Base-by-base conservation (phyloP, 768 basidiomycete genomes). In the Psilocybe cubensis region DNA sequence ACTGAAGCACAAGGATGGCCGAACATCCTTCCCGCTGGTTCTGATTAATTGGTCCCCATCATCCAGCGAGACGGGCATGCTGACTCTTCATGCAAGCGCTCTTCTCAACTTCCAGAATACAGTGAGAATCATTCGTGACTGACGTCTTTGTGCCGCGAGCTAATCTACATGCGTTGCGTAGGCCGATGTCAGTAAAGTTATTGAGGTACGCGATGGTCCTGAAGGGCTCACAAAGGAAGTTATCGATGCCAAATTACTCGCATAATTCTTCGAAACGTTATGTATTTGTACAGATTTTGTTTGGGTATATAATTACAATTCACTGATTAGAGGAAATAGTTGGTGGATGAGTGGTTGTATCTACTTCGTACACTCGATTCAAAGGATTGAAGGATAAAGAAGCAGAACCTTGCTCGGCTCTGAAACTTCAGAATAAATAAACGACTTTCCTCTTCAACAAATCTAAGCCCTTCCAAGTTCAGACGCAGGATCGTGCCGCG, bases 21-120 rank as follows among this genome's bases (percentile, higher is more conserved):
- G 95, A 45, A 91, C 80, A 58, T 94, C 92, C 1, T 92, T 88
- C 63, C 94, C 94, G 1, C 77, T 97, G 10, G 86, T 92, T 11
- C 79, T 96, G 45, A 76, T 97, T 70, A 95, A 96, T 75, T 97
- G 94, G 94, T 83, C 85, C 23, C 95, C 94, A 17, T 80, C 76
- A 3, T 80, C 86, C 7, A 88, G 86, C 64, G 93, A 95, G 69
- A 93, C 83, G 27, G 82, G 85, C 24, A 76, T 92, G 63, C 76
- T 84, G 57, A 92, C 93, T 4, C 78, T 96, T 4, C 91, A 97
- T 64, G 94, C 94, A 2, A 93, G 91, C 60, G 89, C 88, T 31
- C 76, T 91, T 40, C 67, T 92, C 50, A 83, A 88, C 61, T 96
- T 97, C 74, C 91, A 95, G 70, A 79, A 75, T 41, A 85, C 85